Evolutionary conservation across 345 rosid species (phyloP).

Genomic region (Sonneratia caseolaris): DNA sequence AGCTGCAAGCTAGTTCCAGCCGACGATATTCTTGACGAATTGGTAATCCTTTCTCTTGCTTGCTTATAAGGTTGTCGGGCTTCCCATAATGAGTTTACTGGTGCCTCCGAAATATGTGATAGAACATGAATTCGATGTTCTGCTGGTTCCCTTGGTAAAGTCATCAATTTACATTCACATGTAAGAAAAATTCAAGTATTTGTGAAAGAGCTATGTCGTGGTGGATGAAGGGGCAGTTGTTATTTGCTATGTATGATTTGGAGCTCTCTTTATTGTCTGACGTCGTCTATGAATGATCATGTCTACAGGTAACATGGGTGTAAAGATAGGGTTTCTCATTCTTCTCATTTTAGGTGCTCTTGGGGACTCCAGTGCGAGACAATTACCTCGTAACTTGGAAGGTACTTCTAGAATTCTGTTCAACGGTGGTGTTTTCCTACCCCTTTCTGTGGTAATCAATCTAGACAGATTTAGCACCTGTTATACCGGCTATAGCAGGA

Average conservation of each 20-base stretch:
- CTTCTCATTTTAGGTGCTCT: conserved; percentile 15
- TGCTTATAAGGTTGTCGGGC: not conserved
- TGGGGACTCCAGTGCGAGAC: conserved; percentile 6
- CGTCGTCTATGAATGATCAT: not conserved
- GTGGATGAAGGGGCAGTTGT: not conserved
- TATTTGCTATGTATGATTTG: not conserved
- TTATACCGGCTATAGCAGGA: not conserved
- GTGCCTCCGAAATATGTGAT: not conserved
- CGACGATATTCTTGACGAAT: not conserved
- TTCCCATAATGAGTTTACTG: not conserved
- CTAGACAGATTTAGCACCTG: not conserved
- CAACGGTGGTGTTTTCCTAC: not conserved
- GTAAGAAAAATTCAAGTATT: not conserved
- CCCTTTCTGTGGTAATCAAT: not conserved
- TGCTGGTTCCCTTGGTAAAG: not conserved
- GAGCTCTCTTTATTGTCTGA: not conserved
- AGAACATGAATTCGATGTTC: not conserved
- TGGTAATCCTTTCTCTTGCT: not conserved
- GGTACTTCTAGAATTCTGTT: not conserved
- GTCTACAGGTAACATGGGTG: conserved; percentile 7
- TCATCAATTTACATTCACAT: not conserved
- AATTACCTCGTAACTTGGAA: conserved; percentile 2
- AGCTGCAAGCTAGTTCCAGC: not conserved
- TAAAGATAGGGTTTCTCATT: conserved; percentile 11
- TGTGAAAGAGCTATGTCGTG: not conserved